Evolutionary conservation across 331 rosid genomes (phyloP).

Genomic region (Spiraea crenata): DNA sequence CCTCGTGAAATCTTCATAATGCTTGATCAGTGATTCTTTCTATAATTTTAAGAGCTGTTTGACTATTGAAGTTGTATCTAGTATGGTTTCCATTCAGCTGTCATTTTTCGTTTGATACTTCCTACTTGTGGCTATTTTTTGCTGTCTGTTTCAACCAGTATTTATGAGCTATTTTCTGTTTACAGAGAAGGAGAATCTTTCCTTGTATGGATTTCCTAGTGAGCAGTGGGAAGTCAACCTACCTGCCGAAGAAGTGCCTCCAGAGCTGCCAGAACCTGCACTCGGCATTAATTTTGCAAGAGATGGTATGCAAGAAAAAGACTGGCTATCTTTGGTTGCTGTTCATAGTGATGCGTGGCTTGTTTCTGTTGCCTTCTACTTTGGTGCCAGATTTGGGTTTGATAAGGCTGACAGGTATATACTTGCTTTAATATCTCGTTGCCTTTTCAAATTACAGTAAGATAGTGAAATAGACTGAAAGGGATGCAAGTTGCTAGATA

Average conservation of each 20-base stretch:
- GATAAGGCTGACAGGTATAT: slow-evolving; percentile 74
- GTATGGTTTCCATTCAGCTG: background rate
- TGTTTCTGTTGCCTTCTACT: slow-evolving; percentile 86
- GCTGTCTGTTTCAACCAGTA: slow-evolving; percentile 13
- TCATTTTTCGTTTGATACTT: slow-evolving; percentile 12
- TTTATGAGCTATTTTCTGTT: slow-evolving; percentile 24
- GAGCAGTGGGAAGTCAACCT: slow-evolving; percentile 96
- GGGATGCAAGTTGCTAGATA: background rate
- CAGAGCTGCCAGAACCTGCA: slow-evolving; percentile 95
- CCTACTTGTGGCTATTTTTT: slow-evolving; percentile 11
- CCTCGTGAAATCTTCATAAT: background rate
- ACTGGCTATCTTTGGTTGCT: slow-evolving; percentile 89
- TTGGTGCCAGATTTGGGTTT: slow-evolving; percentile 92
- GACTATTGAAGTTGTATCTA: background rate
- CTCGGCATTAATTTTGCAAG: slow-evolving; percentile 94
- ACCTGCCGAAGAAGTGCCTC: slow-evolving; percentile 99
- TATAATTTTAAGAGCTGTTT: background rate
- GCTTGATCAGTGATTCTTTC: background rate
- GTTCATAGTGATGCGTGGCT: slow-evolving; percentile 97
- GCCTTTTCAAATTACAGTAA: background rate
- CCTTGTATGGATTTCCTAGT: slow-evolving; percentile 82
- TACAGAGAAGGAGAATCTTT: slow-evolving; percentile 92
- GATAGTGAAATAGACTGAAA: background rate
- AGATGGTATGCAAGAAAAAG: slow-evolving; percentile 94
- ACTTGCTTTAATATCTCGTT: background rate